These are phyloP conservation scores for Leccinum arenicola DNA, from an alignment of 768 basidiomycete species.

Conservation along the genomic window DNA sequence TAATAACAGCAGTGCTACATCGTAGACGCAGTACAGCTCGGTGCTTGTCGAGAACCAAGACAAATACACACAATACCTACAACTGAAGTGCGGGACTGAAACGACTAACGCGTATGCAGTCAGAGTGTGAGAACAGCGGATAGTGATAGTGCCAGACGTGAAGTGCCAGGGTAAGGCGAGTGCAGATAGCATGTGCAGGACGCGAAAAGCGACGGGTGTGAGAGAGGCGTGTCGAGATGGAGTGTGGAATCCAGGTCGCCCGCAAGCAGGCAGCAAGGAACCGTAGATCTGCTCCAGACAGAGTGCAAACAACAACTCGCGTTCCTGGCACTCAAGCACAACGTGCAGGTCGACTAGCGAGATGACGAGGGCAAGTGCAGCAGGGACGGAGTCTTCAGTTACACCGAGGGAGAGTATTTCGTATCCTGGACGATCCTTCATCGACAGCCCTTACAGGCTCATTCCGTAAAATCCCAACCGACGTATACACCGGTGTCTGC, in stretches of 20 bases:
- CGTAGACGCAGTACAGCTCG: slow-evolving; percentile 28
- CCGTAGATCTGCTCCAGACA: slow-evolving; percentile 6
- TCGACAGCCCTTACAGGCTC: slow-evolving; percentile 26
- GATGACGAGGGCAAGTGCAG: slow-evolving; percentile 26
- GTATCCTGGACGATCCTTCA: slow-evolving; percentile 21
- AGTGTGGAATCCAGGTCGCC: slow-evolving; percentile 19
- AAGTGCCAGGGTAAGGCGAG: slow-evolving; percentile 17
- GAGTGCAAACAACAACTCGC: slow-evolving; percentile 9
- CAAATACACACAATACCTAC: slow-evolving; percentile 35
- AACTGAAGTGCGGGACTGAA: slow-evolving; percentile 19
- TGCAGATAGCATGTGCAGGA: slow-evolving; percentile 15
- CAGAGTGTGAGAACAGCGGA: slow-evolving; percentile 19
- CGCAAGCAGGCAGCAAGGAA: slow-evolving; percentile 26
- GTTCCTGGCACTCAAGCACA: slow-evolving; percentile 27
- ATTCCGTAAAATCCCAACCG: slow-evolving; percentile 24
- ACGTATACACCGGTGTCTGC: slow-evolving; percentile 23
- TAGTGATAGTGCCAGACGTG: slow-evolving; percentile 21
- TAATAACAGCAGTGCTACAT: slow-evolving; percentile 30
- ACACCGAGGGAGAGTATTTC: not conserved
- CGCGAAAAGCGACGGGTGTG: not conserved
- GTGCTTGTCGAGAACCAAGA: slow-evolving; percentile 29
- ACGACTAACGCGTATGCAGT: slow-evolving; percentile 24
- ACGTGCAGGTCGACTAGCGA: slow-evolving; percentile 38
- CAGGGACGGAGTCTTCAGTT: slow-evolving; percentile 8
- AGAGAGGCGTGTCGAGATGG: slow-evolving; percentile 27